phyloP scores from a whole-genome alignment of 208 protist genomes.

The Acanthamoeba healyi region DNA sequence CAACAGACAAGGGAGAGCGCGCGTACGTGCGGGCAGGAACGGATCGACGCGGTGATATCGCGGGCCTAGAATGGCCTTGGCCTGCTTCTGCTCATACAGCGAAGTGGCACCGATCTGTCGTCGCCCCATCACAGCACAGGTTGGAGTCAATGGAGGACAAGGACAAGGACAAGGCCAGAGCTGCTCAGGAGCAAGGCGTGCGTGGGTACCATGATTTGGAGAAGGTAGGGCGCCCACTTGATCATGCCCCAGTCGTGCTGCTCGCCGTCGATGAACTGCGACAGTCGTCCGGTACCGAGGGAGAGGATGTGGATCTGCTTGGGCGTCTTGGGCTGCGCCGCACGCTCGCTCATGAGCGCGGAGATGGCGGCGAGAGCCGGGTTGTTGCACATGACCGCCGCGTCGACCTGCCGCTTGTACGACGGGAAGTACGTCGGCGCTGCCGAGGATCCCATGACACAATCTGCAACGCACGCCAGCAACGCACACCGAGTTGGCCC shows the following conservation, averaged over 20 bases:
- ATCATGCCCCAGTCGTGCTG: slow-evolving; percentile 70
- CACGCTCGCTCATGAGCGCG: slow-evolving; percentile 57
- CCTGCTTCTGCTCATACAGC: slow-evolving; percentile 59
- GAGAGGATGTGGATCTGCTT: slow-evolving; percentile 71
- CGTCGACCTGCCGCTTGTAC: slow-evolving; percentile 60
- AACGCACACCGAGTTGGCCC: no score
- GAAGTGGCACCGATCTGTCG: slow-evolving; percentile 27
- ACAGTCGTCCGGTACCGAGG: slow-evolving; percentile 59
- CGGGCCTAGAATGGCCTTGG: slow-evolving; percentile 25
- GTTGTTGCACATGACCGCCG: slow-evolving; percentile 68
- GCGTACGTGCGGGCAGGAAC: slow-evolving; percentile 42
- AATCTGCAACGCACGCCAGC: neutral
- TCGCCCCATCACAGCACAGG: no score
- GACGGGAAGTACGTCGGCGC: slow-evolving; percentile 65
- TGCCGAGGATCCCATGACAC: slow-evolving; percentile 67
- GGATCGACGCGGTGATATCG: slow-evolving; percentile 61
- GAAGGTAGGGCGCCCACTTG: slow-evolving; percentile 61
- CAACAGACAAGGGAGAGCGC: neutral
- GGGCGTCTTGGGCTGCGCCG: neutral
- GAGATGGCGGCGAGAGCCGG: slow-evolving; percentile 53
- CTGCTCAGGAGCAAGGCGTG: neutral
- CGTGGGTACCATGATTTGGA: slow-evolving; percentile 49
- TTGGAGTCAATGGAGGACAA: no score
- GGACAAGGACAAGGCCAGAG: no score
- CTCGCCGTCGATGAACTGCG: slow-evolving; percentile 70